Percentiles rank a stretch among this genome's conserved stretches.
These are phyloP conservation scores for Groenewaldozyma auringiensis DNA, from an alignment of 1,139 yeast species.

Conservation along the genomic window DNA sequence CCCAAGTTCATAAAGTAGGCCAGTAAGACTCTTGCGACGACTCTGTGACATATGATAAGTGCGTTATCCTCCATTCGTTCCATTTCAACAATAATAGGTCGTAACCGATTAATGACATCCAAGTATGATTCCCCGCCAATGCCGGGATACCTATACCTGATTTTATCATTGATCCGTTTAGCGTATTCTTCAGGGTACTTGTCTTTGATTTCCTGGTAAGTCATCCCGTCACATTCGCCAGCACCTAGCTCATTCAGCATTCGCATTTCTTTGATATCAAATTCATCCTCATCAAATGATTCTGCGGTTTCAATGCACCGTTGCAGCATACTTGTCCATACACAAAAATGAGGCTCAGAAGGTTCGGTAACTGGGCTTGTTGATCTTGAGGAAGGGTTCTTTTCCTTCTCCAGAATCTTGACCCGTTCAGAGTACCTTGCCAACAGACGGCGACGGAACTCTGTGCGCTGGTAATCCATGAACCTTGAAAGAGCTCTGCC, in stretches of 20 bases:
- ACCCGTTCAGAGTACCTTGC: constrained; percentile 40
- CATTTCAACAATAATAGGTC: constrained; percentile 86
- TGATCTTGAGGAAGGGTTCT: constrained; percentile 22
- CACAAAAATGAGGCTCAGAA: constrained; percentile 67
- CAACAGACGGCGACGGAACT: constrained; percentile 60
- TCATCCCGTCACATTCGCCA: constrained; percentile 87
- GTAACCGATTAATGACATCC: constrained; percentile 82
- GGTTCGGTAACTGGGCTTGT: constrained; percentile 35
- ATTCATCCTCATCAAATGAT: constrained; percentile 57
- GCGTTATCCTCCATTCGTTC: constrained; percentile 89
- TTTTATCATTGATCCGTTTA: constrained; percentile 65
- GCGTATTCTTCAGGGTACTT: constrained; percentile 71
- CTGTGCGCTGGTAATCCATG: constrained; percentile 62
- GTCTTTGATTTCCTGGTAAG: constrained; percentile 70
- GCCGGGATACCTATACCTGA: constrained; percentile 86
- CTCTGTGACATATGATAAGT: constrained; percentile 78
- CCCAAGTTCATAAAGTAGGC: constrained; percentile 86
- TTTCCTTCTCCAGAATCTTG: constrained; percentile 25
- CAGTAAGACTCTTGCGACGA: constrained; percentile 75
- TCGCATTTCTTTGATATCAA: constrained; percentile 79
- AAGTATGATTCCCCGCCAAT: constrained; percentile 95
- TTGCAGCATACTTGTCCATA: constrained; percentile 85
- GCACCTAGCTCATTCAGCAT: constrained; percentile 92
- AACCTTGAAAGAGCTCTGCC: constrained; percentile 65
- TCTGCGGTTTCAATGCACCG: constrained; percentile 75